A percentile compares a stretch with the other conserved stretches of the same genome.
These are phyloP conservation scores for Rhodotorula sp. DNA, from an alignment of 1,284 basidiomycete species.

Conservation along the genomic window DNA sequence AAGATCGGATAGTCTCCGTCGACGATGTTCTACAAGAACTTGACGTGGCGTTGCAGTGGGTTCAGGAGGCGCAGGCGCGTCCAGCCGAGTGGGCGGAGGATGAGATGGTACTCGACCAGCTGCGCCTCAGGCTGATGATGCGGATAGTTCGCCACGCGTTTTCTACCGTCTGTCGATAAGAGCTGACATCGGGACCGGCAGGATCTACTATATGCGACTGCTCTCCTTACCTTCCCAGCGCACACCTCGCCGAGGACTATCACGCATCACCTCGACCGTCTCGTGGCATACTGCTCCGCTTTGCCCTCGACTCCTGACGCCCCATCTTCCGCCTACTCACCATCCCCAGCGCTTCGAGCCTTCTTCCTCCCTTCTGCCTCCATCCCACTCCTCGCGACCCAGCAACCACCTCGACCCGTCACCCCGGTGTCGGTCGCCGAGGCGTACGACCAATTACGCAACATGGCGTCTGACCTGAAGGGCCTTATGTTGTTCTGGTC, in stretches of 20 bases:
- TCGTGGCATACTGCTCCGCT: slow-evolving; percentile 6
- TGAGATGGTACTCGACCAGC: too few species aligned
- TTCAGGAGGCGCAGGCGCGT: slow-evolving; percentile 47
- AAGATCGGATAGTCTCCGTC: slow-evolving; percentile 64
- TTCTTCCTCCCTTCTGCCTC: slow-evolving; percentile 7
- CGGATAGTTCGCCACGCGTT: slow-evolving; percentile 5
- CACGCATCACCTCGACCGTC: slow-evolving; percentile 4
- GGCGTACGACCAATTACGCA: slow-evolving; percentile 6
- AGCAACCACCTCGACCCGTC: slow-evolving; percentile 26
- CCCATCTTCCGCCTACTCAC: neutral
- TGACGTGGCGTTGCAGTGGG: slow-evolving; percentile 58
- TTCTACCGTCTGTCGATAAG: neutral
- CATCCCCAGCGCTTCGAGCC: neutral
- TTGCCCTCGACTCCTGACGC: neutral
- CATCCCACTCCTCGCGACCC: slow-evolving; percentile 20
- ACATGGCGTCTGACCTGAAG: neutral
- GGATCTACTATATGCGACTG: slow-evolving; percentile 28
- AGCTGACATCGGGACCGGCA: neutral
- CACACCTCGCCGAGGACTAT: slow-evolving; percentile 19
- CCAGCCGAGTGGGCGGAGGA: neutral
- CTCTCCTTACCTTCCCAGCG: slow-evolving; percentile 23
- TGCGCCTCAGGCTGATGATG: neutral
- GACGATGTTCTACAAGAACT: slow-evolving; percentile 60
- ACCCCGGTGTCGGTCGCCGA: neutral
- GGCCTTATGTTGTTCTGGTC: slow-evolving; percentile 3